These are phyloP conservation scores for Wickerhamiella domercqiae DNA, from an alignment of 805 yeast species.

Conservation along the genomic window DNA sequence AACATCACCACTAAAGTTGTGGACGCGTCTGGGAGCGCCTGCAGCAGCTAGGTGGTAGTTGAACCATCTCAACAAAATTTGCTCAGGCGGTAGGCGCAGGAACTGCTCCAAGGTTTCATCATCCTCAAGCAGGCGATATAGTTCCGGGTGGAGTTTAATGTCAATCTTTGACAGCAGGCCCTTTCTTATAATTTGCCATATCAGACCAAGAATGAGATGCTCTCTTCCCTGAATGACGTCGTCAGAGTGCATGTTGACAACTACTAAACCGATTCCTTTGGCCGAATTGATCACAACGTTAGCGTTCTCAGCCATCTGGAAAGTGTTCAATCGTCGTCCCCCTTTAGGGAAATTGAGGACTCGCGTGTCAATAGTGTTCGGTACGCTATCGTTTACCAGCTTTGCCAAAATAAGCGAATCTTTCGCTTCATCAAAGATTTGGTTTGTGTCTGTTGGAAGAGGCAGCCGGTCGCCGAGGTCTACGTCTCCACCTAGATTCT, in stretches of 20 bases:
- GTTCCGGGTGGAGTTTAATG: slow-evolving; percentile 89
- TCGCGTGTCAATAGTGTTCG: slow-evolving; percentile 96
- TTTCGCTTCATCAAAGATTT: slow-evolving; percentile 88
- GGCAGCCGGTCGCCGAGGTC: slow-evolving; percentile 78
- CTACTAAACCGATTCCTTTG: slow-evolving; percentile 96
- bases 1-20: slow-evolving; percentile 76
- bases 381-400: slow-evolving; percentile 92
- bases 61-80: slow-evolving; percentile 92
- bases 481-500: slow-evolving; percentile 76
- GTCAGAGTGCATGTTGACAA: slow-evolving; percentile 93
- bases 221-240: slow-evolving; percentile 95
- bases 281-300: slow-evolving; percentile 97
- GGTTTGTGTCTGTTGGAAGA: slow-evolving; percentile 84
- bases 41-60: slow-evolving; percentile 92
- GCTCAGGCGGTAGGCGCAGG: slow-evolving; percentile 92
- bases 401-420: slow-evolving; percentile 89
- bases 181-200: slow-evolving; percentile 97
- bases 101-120: slow-evolving; percentile 97
- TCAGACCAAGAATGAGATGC: slow-evolving; percentile 83
- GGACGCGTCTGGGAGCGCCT: slow-evolving; percentile 69
- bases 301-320: slow-evolving; percentile 93
- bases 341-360: slow-evolving; percentile 79
- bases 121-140: slow-evolving; percentile 84
- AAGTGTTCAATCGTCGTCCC: slow-evolving; percentile 72
- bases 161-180: slow-evolving; percentile 91